Conservation (phyloP, 169 alveolate genomes). For the Eimeria acervulina region DNA sequence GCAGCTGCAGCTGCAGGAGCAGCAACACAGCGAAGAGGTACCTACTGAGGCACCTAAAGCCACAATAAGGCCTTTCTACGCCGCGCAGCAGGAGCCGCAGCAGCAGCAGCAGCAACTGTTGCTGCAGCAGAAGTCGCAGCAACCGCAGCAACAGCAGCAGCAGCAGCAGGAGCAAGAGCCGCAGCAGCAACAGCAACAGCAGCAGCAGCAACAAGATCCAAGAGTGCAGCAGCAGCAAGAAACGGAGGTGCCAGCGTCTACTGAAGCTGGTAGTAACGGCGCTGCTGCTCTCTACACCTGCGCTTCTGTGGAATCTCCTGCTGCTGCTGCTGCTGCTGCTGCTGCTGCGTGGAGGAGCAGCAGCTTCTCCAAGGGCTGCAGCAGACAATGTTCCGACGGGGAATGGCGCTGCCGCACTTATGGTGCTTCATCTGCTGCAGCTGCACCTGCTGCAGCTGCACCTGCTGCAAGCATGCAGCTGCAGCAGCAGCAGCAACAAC, state of each 20-base stretch:
- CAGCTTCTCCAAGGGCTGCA: background rate
- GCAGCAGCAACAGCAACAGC: background rate
- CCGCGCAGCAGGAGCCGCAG: background rate
- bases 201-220: background rate
- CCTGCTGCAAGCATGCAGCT: background rate
- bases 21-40: background rate
- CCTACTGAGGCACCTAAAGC: background rate
- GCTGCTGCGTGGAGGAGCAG: background rate
- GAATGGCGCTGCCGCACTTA: conserved; percentile 12
- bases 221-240: conserved; percentile 10
- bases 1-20: too few species aligned
- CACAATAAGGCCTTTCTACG: background rate
- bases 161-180: too few species aligned
- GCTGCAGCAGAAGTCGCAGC: too few species aligned
- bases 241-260: background rate
- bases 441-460: conserved; percentile 31
- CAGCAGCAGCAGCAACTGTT: too few species aligned
- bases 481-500: background rate
- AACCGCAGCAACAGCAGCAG: too few species aligned
- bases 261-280: background rate
- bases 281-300: background rate
- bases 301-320: background rate
- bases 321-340: conserved; percentile 35
- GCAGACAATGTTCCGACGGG: background rate
- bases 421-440: conserved; percentile 5